phyloP scores from a whole-genome alignment of 371 early-diverging fungal genomes.

The Mucor circinelloides region DNA sequence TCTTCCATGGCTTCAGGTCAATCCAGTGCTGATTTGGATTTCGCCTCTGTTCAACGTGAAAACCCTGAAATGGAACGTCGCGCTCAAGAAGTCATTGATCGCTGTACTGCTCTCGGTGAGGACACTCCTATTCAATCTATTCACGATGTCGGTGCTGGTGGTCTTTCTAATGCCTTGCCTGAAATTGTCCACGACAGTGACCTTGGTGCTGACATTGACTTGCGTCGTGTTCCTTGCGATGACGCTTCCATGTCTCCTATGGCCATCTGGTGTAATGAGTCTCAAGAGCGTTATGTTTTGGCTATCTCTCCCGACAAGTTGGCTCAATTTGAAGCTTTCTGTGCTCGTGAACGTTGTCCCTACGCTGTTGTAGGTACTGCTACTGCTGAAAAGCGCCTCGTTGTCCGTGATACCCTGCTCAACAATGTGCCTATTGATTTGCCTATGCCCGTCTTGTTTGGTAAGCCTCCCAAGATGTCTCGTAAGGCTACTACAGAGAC shows the following conservation, averaged over 20 bases:
- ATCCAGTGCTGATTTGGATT: slow-evolving; percentile 89
- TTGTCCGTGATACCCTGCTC: slow-evolving; percentile 76
- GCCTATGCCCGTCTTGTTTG: slow-evolving; percentile 94
- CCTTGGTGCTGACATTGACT: slow-evolving; percentile 87
- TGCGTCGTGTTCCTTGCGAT: slow-evolving; percentile 87
- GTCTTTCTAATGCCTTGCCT: slow-evolving; percentile 94
- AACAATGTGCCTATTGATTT: slow-evolving; percentile 82
- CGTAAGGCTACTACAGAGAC: slow-evolving; percentile 64
- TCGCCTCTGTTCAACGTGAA: slow-evolving; percentile 96
- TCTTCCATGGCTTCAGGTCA: slow-evolving; percentile 92
- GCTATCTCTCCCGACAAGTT: slow-evolving; percentile 77
- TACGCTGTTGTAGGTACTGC: slow-evolving; percentile 91
- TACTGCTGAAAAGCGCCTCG: slow-evolving; percentile 82
- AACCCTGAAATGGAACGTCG: slow-evolving; percentile 98
- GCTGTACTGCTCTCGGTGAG: slow-evolving; percentile 82
- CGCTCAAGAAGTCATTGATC: slow-evolving; percentile 94
- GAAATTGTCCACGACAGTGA: slow-evolving; percentile 96
- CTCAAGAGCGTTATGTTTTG: slow-evolving; percentile 96
- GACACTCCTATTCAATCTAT: slow-evolving; percentile 87
- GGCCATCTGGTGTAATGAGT: slow-evolving; percentile 99
- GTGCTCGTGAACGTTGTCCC: slow-evolving; percentile 91
- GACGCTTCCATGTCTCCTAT: slow-evolving; percentile 95
- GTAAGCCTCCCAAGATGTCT: slow-evolving; percentile 95
- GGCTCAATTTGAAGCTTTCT: slow-evolving; percentile 73
- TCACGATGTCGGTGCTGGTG: slow-evolving; percentile 98